Conservation (phyloP, 352 stramenopile genomes). For the Pelagophyceae sp. region DNA sequence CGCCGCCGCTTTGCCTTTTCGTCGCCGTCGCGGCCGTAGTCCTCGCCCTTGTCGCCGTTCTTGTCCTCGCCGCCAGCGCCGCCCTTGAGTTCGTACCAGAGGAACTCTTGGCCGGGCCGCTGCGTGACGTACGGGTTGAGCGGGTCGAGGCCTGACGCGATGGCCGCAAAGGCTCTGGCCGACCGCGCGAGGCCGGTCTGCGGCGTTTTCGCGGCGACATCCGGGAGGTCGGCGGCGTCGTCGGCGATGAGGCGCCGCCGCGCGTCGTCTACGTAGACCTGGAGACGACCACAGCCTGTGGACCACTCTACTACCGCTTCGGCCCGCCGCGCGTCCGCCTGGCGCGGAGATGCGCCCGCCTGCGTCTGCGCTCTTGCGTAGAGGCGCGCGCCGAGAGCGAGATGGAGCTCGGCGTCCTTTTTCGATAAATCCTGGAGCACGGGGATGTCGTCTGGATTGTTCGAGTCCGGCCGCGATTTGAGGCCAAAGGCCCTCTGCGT, state of each 20-base stretch:
- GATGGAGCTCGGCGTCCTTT: slow-evolving; percentile 18
- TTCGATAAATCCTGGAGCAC: slow-evolving; percentile 4
- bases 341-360: background rate
- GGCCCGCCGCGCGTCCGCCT: background rate
- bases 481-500: background rate
- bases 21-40: background rate
- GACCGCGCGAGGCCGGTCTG: background rate
- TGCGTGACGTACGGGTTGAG: slow-evolving; percentile 11
- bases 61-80: background rate
- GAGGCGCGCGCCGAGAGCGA: background rate
- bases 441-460: slow-evolving; percentile 18
- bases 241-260: background rate
- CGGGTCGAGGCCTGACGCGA: slow-evolving; percentile 1
- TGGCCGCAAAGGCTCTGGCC: background rate
- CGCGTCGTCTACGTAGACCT: slow-evolving; percentile 15
- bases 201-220: background rate
- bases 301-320: background rate
- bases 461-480: background rate
- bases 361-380: no score
- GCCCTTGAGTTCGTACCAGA: slow-evolving; percentile 15
- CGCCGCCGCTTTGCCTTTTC: background rate
- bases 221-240: background rate
- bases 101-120: background rate
- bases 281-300: background rate
- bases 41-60: background rate